These are phyloP conservation scores for Candida coleopterorum DNA, from an alignment of 805 yeast genomes.

Conservation along the genomic window DNA sequence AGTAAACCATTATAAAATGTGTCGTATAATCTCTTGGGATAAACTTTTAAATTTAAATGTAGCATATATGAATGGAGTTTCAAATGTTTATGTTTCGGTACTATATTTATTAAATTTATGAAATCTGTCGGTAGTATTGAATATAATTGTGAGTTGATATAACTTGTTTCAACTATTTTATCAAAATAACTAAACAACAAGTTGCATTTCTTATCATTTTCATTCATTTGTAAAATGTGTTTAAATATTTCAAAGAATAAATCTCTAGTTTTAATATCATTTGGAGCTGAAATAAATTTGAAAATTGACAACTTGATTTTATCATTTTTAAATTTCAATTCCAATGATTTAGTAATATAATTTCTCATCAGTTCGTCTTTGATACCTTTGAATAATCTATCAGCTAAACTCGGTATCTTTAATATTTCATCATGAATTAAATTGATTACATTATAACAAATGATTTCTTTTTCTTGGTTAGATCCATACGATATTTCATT, in stretches of 20 bases:
- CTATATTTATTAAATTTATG: neutral
- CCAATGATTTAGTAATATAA: conserved; percentile 13
- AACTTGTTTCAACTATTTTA: conserved; percentile 1
- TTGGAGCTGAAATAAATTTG: conserved; percentile 23
- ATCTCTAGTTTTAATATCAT: neutral
- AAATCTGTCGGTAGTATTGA: neutral
- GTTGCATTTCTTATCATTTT: neutral
- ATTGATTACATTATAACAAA: conserved; percentile 25
- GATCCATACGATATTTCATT: conserved; percentile 19
- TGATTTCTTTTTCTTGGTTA: conserved; percentile 21
- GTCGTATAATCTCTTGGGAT: neutral
- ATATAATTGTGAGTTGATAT: conserved; percentile 2
- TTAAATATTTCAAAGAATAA: conserved; percentile 1
- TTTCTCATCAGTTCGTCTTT: conserved; percentile 15
- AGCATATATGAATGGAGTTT: conserved; percentile 1
- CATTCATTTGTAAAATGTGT: neutral
- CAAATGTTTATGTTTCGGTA: neutral
- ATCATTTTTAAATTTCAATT: conserved; percentile 15
- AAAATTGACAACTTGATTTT: conserved; percentile 22
- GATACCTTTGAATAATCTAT: conserved; percentile 17
- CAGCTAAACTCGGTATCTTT: conserved; percentile 19
- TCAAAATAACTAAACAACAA: conserved; percentile 1
- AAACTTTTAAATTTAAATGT: neutral
- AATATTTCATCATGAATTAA: conserved; percentile 27
- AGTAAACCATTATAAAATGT: neutral